Base-by-base conservation (phyloP, 345 rosid genomes). In the Passiflora organensis region DNA sequence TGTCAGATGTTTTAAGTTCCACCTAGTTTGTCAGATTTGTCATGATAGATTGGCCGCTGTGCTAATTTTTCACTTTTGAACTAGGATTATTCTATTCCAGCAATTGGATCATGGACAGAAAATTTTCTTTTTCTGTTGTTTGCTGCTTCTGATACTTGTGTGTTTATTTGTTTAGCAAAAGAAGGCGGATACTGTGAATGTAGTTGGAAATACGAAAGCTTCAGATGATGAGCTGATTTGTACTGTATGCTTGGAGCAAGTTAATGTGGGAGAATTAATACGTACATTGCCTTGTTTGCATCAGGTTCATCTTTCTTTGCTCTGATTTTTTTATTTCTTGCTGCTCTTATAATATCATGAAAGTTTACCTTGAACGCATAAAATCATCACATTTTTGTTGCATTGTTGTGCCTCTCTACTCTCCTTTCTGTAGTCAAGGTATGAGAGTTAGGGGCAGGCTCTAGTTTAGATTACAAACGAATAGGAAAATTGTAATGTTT, bases 181-280 rank as follows among this genome's bases (percentile, higher is more conserved):
- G 72, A 76, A 69, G 68, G 79, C 72, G 67, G 89, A 82, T 49
- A 48, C 76, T 54, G 22, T 16, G 6, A 58, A 13, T 72, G 56
- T 51, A 43, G 73, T 60, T 12, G 67, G 65, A 44, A 60, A 54
- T 70, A 46, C 43, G 65, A 78, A 78, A 60, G 72, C 66, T 52
- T 69, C 82, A 14, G 89, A 82, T 6, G 88, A 83, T 48, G 91
- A 80, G 63, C 69, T 87, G 59, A 82, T 91, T 55, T 84, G 95
- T 64, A 80, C 77, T 62, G 89, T 84, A 71, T 87, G 91, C 81
- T 76, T 84, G 59, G 95, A 87, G 73, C 91, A 87, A 80, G 95
- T 80, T 56, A 71, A 45, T 9, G 57, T 38, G 11, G 95, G 89
- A 39, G 95, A 82, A 69, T 22, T 79, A 15, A 73, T 84, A 52